Conservation (phyloP, 805 yeast genomes). For the Yarrowia sp. region DNA sequence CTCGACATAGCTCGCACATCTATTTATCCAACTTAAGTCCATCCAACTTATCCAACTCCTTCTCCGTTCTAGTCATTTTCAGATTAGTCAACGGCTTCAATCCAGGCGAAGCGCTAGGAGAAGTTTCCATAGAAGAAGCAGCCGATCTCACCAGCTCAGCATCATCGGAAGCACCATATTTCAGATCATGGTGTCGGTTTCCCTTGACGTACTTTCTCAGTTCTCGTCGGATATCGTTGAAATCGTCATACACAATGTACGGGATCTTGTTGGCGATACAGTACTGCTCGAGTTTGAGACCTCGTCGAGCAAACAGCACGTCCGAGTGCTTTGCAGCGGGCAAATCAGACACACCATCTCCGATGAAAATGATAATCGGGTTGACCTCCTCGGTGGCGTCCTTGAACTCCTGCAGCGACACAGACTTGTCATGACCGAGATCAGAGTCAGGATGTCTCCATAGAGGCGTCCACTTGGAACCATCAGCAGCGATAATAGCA, state of each 20-base stretch:
- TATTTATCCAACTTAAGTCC: slow-evolving; percentile 12
- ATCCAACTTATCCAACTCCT: slow-evolving; percentile 23
- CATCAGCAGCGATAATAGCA: slow-evolving; percentile 40
- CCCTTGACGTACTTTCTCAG: slow-evolving; percentile 24
- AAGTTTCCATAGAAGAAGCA: slow-evolving; percentile 23
- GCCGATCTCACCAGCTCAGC: slow-evolving; percentile 24
- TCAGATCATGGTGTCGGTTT: slow-evolving; percentile 24
- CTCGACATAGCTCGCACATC: too few relatives aligned
- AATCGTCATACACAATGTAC: slow-evolving; percentile 45
- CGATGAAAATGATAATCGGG: slow-evolving; percentile 47
- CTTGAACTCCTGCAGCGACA: slow-evolving; percentile 43
- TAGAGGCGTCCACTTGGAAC: slow-evolving; percentile 42
- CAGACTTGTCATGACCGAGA: slow-evolving; percentile 48
- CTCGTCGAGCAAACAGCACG: slow-evolving; percentile 45
- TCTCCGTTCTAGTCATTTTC: slow-evolving; percentile 20
- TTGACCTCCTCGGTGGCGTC: slow-evolving; percentile 30
- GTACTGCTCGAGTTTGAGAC: slow-evolving; percentile 44
- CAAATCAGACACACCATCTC: slow-evolving; percentile 55
- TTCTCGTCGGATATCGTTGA: slow-evolving; percentile 43
- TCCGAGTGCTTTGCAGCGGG: slow-evolving; percentile 48
- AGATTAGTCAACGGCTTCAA: slow-evolving; percentile 23
- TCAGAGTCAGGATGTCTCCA: slow-evolving; percentile 45
- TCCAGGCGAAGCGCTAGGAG: slow-evolving; percentile 22
- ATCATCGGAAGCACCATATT: slow-evolving; percentile 18
- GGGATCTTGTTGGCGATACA: slow-evolving; percentile 44